Evolutionary conservation across 257 asterid species (phyloP), one percentile per base, ranked within the genome.

Genomic region (Salvia rosmarinus): DNA sequence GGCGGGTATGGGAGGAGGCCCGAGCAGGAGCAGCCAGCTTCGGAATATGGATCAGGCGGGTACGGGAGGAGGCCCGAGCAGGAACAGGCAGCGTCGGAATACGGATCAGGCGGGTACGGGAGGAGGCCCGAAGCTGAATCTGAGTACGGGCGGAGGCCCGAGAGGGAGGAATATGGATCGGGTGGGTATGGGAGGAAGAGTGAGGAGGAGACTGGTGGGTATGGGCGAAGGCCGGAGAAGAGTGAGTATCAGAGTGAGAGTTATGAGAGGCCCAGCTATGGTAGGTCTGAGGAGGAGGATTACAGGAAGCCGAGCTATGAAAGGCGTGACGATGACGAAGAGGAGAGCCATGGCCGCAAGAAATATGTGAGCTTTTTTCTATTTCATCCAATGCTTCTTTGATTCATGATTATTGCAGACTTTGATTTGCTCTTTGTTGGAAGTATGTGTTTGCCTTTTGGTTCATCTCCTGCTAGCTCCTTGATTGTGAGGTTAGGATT

Each of bases 261-360:
- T 17, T 77, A 78, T 56, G 84, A 78, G 60, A 85, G 85, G 67
- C 93, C 90, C 13, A 84, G 85, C 79, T 90, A 88, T 70, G 91
- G 86, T 5, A 82, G 94, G 71, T 70, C 85, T 1, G 90, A 85
- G 86, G 93, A 85, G 71, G 89, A 84, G 74, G 88, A 80, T 40
- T 85, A 87, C 63, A 59, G 60, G 76, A 84, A 76, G 75, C 85
- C 89, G 8, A 79, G 80, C 67, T 84, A 86, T 32, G 85, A 74
- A 71, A 85, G 87, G 83, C 84, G 72, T 64, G 83, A 70, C n/a
- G 87, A 78, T 47, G 87, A 79, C 4, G 85, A 83, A 0, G 80
- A 76, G 5, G 80, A 75, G 34, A 77, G 86, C 79, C 70, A 86
- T 79, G 88, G 91, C 58, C 95, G 89, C 78, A 85, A 87, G 85